Evolutionary conservation across 108 stramenopile genomes (phyloP), one percentile per base, ranked within the genome.

Genomic region (Skeletonema potamos): DNA sequence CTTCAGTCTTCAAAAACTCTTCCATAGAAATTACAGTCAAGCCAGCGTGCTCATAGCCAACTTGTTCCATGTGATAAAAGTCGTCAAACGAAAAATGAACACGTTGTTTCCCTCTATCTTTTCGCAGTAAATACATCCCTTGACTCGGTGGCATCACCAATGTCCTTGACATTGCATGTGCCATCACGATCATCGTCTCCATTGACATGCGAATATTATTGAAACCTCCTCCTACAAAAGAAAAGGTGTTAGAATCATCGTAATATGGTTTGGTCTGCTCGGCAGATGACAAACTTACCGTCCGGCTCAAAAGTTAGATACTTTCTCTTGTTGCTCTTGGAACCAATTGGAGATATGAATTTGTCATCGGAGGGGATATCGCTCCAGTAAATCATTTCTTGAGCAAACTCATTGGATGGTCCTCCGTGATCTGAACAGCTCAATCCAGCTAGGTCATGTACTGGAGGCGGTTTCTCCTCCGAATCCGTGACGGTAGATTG

Each of bases 161-260:
- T 6, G 82, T 94, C 2, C 97, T 74, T 17, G 93, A 95, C 84
- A 92, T 98, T 18, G 92, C 93, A 74, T 87, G 83, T 0, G 97
- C 95, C 73, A 97, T 66, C 12, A 87, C 84, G 1, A 90, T 70
- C 4, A 92, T 90, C 8, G 94, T 94, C 87, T 98, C 97, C 85
- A 97, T 81, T 37, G 83, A 66, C 95, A 98, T 97, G 33, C 97
- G 94, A 44, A 96, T 91, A 84, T 98, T 98, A 84, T 98, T 98
- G 78, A 89, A 98, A 4, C 97, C 97, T 18, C 97, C 97, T 34
- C 86, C 83, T 79, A 94, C 90, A 12, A 86, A 85, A 79, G 80
- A 82, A 29, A 75, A 82, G 18, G 85, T 83, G 15, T 46, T 17
- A 46, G 44, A 18, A 34, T 34, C 44, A 86, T 33, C 43, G 81